Conservation (phyloP, 176 grass and related monocot species). For the Elymus sibiricus region DNA sequence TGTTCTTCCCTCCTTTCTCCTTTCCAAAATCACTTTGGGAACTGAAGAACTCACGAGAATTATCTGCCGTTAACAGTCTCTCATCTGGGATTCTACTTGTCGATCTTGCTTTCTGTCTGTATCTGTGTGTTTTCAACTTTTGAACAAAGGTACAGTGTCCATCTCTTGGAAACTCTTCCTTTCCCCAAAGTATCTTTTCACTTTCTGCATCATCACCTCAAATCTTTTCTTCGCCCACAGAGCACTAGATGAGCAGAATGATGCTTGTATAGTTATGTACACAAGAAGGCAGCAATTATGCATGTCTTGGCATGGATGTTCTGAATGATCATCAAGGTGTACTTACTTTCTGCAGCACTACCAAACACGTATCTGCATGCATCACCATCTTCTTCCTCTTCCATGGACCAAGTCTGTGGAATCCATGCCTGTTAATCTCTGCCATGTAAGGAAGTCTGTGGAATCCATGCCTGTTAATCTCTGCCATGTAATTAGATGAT, state of each 20-base stretch:
- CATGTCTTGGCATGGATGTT: not conserved
- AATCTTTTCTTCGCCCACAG: not conserved
- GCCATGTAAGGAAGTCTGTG: too few species aligned
- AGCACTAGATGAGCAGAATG: conserved; percentile 21
- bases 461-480: too few species aligned
- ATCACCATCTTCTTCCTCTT: not conserved
- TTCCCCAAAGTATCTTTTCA: not conserved
- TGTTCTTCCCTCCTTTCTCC: not conserved
- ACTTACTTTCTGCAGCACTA: not conserved
- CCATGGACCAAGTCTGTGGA: not conserved
- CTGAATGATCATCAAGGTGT: not conserved
- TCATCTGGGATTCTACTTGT: conserved; percentile 9
- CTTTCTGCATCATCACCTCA: not conserved
- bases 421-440: too few species aligned
- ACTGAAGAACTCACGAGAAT: conserved; percentile 3
- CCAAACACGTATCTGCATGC: not conserved
- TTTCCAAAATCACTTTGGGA: conserved; percentile 19
- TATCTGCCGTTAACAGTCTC: not conserved
- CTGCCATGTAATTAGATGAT: too few species aligned
- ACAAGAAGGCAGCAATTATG: conserved; percentile 7
- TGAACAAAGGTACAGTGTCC: conserved; percentile 19
- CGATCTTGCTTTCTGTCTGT: not conserved
- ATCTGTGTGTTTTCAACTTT: conserved; percentile 7
- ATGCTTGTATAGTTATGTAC: not conserved
- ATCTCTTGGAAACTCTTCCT: conserved; percentile 23